A percentile compares a stretch with the other conserved stretches of the same genome.
Conservation (phyloP, 768 basidiomycete genomes). For the Hortiboletus flavorubellus region DNA sequence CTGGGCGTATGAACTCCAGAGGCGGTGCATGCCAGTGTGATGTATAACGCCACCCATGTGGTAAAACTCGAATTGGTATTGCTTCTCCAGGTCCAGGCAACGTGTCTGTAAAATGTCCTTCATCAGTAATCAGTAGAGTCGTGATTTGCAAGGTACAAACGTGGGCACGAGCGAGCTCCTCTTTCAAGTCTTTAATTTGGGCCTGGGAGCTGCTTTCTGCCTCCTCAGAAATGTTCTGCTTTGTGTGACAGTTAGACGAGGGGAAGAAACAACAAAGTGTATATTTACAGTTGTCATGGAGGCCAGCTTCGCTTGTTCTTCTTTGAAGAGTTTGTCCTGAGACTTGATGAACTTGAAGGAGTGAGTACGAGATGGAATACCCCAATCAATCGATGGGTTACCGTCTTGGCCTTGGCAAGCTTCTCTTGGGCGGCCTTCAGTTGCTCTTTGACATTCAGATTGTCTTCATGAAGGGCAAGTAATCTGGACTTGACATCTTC, state of each 20-base stretch:
- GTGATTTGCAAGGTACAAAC: slow-evolving; percentile 27
- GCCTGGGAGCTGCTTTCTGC: slow-evolving; percentile 62
- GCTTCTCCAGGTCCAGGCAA: slow-evolving; percentile 50
- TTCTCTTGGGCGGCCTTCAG: slow-evolving; percentile 72
- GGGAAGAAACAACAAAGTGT: not conserved
- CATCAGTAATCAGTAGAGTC: not conserved
- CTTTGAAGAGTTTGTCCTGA: slow-evolving; percentile 86
- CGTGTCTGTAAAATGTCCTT: slow-evolving; percentile 38
- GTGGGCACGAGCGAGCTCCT: slow-evolving; percentile 58
- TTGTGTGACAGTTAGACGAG: slow-evolving; percentile 3
- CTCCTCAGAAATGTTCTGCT: slow-evolving; percentile 63
- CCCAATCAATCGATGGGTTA: slow-evolving; percentile 28
- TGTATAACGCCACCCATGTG: slow-evolving; percentile 79
- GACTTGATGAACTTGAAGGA: slow-evolving; percentile 80
- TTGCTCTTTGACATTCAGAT: slow-evolving; percentile 65
- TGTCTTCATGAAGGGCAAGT: slow-evolving; percentile 75
- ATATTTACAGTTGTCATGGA: slow-evolving; percentile 43
- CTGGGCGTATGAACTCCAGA: slow-evolving; percentile 57
- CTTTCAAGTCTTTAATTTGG: slow-evolving; percentile 62
- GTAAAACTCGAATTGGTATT: slow-evolving; percentile 75
- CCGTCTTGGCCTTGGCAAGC: slow-evolving; percentile 73
- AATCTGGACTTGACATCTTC: slow-evolving; percentile 78
- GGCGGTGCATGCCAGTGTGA: slow-evolving; percentile 58
- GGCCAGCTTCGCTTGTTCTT: slow-evolving; percentile 63
- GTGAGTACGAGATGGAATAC: not conserved